Conservation (phyloP, 352 stramenopile genomes). For the Phytophthora capsici region DNA sequence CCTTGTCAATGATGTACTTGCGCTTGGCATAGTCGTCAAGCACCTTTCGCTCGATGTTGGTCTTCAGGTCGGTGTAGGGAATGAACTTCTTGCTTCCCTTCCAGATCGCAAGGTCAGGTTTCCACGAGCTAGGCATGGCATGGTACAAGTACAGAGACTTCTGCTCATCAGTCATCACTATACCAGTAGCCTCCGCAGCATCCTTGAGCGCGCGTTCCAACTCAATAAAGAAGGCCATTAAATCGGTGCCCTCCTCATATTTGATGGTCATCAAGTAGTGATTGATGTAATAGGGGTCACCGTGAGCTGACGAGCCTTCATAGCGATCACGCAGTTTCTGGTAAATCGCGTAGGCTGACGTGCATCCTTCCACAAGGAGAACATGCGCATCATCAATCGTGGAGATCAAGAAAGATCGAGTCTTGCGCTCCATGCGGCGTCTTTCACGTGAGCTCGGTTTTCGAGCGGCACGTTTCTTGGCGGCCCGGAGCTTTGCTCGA, state of each 20-base stretch:
- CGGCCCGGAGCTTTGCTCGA: neutral
- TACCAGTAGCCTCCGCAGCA: constrained; percentile 4
- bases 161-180: too few species aligned
- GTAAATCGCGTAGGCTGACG: constrained; percentile 21
- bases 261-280: constrained; percentile 31
- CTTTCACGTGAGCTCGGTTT: constrained; percentile 1
- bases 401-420: constrained; percentile 10
- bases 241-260: constrained; percentile 21
- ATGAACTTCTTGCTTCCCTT: constrained; percentile 24
- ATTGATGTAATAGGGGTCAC: constrained; percentile 31
- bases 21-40: neutral
- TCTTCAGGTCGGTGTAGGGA: constrained; percentile 12
- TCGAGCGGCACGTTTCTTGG: constrained; percentile 1
- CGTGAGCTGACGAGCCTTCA: constrained; percentile 15
- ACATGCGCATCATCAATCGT: constrained; percentile 22
- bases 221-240: constrained; percentile 19
- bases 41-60: constrained; percentile 25
- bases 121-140: constrained; percentile 17
- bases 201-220: constrained; percentile 14
- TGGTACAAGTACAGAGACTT: constrained; percentile 20
- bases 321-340: constrained; percentile 19
- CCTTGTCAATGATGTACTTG: neutral
- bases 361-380: constrained; percentile 4
- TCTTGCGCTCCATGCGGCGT: constrained; percentile 9
- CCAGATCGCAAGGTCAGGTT: constrained; percentile 8